These are phyloP conservation scores for Cutaneotrichosporon sp. DNA, from an alignment of 1,284 basidiomycete genomes.

Conservation along the genomic window DNA sequence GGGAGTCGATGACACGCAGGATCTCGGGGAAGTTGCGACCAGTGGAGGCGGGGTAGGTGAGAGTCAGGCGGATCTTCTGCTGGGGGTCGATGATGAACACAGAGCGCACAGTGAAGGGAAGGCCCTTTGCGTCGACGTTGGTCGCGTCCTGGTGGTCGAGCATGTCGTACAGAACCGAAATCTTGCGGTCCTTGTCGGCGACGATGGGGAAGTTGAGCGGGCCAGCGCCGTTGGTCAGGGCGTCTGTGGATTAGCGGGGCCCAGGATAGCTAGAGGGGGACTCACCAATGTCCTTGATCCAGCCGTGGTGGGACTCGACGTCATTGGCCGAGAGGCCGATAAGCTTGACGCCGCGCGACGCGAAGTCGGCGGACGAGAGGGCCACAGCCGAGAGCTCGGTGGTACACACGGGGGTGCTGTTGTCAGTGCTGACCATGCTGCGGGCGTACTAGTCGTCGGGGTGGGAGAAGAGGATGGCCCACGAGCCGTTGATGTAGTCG, in stretches of 20 bases:
- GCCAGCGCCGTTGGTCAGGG: conserved; percentile 56
- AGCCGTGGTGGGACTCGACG: conserved; percentile 75
- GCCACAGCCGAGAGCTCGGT: conserved; percentile 97
- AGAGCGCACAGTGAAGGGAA: conserved; percentile 74
- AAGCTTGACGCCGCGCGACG: conserved; percentile 83
- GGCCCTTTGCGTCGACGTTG: conserved; percentile 86
- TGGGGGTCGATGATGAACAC: conserved; percentile 90
- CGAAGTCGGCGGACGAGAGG: conserved; percentile 77
- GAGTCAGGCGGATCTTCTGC: conserved; percentile 80
- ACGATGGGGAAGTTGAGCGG: conserved; percentile 92
- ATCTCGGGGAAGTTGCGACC: conserved; percentile 69
- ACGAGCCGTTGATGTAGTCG: conserved; percentile 80
- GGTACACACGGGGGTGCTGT: conserved; percentile 63
- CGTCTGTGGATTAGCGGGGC: no score
- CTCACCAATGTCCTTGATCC: conserved; percentile 76
- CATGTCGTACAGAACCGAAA: conserved; percentile 71
- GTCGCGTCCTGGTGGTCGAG: conserved; percentile 81
- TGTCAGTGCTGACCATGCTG: conserved; percentile 55
- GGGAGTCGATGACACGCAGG: conserved; percentile 73
- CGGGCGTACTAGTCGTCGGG: conserved; percentile 59
- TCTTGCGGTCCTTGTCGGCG: conserved; percentile 80
- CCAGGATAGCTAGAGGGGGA: background rate
- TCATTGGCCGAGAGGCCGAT: conserved; percentile 86
- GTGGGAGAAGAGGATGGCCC: conserved; percentile 91
- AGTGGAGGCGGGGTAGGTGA: conserved; percentile 80